Evolutionary conservation across 306 rosid genomes (phyloP).

Genomic region (barrel medic (Medicago truncatula)): DNA sequence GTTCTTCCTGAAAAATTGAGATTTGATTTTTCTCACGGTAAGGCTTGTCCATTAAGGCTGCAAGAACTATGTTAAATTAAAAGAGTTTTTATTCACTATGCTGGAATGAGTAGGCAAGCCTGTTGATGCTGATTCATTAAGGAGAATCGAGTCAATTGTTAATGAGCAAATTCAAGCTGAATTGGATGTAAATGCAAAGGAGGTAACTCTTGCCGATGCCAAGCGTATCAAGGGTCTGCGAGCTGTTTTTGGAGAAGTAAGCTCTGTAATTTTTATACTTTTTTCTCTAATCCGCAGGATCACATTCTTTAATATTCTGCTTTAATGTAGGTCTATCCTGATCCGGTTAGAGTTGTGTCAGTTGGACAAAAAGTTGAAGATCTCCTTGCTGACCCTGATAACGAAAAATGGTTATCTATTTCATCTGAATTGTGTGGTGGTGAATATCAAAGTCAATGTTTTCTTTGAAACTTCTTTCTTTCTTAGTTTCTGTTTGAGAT

Average conservation of each 20-base stretch:
- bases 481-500: constrained; percentile 33
- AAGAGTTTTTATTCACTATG: constrained; percentile 17
- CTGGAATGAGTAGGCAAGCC: constrained; percentile 81
- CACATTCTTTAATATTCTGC: constrained; percentile 35
- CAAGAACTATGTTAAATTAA: constrained; percentile 9
- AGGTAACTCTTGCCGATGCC: constrained; percentile 77
- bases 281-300: constrained; percentile 31
- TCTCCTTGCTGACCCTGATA: constrained; percentile 78
- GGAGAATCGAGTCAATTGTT: constrained; percentile 82
- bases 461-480: constrained; percentile 33
- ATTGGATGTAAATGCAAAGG: constrained; percentile 79
- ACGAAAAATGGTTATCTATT: constrained; percentile 72
- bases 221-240: constrained; percentile 80
- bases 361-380: constrained; percentile 89
- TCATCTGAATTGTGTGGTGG: constrained; percentile 97
- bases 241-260: constrained; percentile 99
- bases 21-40: constrained; percentile 98
- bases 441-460: constrained; percentile 41
- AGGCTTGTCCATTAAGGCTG: constrained; percentile 40
- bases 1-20: constrained; percentile 97
- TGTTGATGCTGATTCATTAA: constrained; percentile 73
- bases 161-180: constrained; percentile 86
- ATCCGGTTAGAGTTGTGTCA: constrained; percentile 92
- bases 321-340: constrained; percentile 85
- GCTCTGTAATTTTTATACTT: constrained; percentile 38